Percentiles rank a stretch among this genome's conserved stretches.
Conservation (phyloP, 495 filamentous ascomycete genomes). For the Neurospora tetraspora region DNA sequence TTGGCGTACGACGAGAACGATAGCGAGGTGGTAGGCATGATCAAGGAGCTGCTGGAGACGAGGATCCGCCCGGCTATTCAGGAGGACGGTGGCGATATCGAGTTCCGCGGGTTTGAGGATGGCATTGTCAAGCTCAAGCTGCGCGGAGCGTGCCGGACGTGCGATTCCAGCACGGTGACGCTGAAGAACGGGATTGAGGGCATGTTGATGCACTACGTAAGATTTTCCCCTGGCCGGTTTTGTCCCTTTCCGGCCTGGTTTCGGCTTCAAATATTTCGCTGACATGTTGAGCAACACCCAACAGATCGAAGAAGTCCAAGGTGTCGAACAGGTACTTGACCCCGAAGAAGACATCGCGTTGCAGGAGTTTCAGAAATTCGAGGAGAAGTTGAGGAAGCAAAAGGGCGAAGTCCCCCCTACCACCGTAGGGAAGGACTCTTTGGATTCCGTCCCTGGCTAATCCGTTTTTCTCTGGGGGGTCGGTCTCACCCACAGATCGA, state of each 20-base stretch:
- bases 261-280: neutral
- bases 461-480: neutral
- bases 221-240: constrained; percentile 1
- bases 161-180: constrained; percentile 91
- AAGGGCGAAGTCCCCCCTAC: constrained; percentile 46
- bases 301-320: constrained; percentile 92
- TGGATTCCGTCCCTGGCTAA: constrained; percentile 51
- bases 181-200: constrained; percentile 94
- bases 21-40: constrained; percentile 90
- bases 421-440: constrained; percentile 54
- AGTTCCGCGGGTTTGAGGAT: constrained; percentile 79
- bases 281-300: neutral
- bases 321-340: constrained; percentile 83
- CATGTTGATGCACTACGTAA: constrained; percentile 74
- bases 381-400: constrained; percentile 80
- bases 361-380: constrained; percentile 88
- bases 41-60: constrained; percentile 96
- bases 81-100: constrained; percentile 96
- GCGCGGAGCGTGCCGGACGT: constrained; percentile 86
- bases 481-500: neutral
- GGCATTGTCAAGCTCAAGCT: constrained; percentile 81
- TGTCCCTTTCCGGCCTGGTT: neutral
- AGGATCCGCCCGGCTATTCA: constrained; percentile 90
- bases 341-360: constrained; percentile 86
- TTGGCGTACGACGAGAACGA: constrained; percentile 76